Percentiles rank a stretch among this genome's conserved stretches.
These are phyloP conservation scores for Astragalus membranaceus DNA, from an alignment of 306 rosid genomes.

Conservation along the genomic window DNA sequence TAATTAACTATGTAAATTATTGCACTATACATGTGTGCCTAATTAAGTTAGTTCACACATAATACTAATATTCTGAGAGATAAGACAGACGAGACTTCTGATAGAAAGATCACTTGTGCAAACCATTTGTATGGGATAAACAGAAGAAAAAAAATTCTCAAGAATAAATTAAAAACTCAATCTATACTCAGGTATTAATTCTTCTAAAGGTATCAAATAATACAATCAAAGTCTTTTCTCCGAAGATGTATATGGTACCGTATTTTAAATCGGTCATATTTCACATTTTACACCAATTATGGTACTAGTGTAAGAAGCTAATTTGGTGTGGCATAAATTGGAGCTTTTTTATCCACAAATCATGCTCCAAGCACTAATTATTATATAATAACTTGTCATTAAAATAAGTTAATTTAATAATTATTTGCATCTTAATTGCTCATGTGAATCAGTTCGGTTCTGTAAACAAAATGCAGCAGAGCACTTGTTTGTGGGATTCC, in stretches of 20 bases:
- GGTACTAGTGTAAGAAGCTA: too few relatives aligned
- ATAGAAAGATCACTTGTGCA: not conserved
- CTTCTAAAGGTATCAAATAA: not conserved
- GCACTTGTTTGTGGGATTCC: constrained; percentile 28
- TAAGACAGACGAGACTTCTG: not conserved
- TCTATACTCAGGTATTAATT: not conserved
- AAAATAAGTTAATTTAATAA: constrained; percentile 7
- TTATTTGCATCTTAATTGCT: constrained; percentile 8
- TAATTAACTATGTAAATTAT: not conserved
- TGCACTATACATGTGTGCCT: too few relatives aligned
- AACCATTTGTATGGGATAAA: not conserved
- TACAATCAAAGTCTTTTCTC: too few relatives aligned
- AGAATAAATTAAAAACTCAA: constrained; percentile 1
- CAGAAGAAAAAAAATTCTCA: not conserved
- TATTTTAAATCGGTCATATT: too few relatives aligned
- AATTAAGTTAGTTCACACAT: too few relatives aligned
- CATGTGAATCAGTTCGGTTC: constrained; percentile 55
- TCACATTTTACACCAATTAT: too few relatives aligned
- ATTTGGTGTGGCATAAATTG: too few relatives aligned
- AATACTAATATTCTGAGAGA: not conserved
- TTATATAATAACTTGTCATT: not conserved
- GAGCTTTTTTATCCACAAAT: not conserved
- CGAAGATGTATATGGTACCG: too few relatives aligned
- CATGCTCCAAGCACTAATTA: not conserved
- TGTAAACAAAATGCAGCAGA: constrained; percentile 30